Base-by-base conservation (phyloP, 2,329 filamentous ascomycete genomes). In the Xylariaceae sp. region DNA sequence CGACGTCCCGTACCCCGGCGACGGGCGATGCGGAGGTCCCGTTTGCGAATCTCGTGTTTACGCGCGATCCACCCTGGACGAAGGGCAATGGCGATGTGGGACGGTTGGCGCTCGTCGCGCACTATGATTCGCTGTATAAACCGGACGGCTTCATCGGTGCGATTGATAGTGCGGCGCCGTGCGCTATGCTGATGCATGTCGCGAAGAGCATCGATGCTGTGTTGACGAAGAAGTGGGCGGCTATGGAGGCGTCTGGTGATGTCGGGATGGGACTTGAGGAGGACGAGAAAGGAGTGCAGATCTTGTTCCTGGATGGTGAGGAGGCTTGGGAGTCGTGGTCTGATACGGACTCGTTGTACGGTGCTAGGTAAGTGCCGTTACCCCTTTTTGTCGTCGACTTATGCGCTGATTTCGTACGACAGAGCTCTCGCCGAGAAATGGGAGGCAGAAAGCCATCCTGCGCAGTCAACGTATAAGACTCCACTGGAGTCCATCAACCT, bases 101-200 rank as follows among this genome's bases (percentile, higher is more conserved):
- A 48, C 80, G 92, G 53, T 76, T 97, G 70, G 93, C 91, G 11
- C 80, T 99, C 57, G 94, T 93, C 5, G 94, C 94, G 47, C 94
- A 99, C 72, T 97, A 96, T 73, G 94, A 99, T 69, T 92, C 87
- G 71, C 89, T 96, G 75, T 81, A 88, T 59, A 79, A 79, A 30
- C 93, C 92, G 0, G 77, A 86, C 62, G 93, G 92, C 0, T 99
- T 99, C 72, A 89, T 99, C 60, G 94, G 94, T 0, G 94, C 93
- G 0, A 95, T 86, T 11, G 94, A 99, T 71, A 96, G 91, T 68
- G 94, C 94, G 1, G 94, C 90, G 15, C 92, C 94, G 8, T 97
- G 93, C 74, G 94, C 94, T 0, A 92, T 97, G 81, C 80, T 99
- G 60, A 82, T 99, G 84, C 90, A 96, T 72, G 85, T 88, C 10